Base-by-base conservation (phyloP, 805 yeast genomes). In the Torulaspora maleeae region DNA sequence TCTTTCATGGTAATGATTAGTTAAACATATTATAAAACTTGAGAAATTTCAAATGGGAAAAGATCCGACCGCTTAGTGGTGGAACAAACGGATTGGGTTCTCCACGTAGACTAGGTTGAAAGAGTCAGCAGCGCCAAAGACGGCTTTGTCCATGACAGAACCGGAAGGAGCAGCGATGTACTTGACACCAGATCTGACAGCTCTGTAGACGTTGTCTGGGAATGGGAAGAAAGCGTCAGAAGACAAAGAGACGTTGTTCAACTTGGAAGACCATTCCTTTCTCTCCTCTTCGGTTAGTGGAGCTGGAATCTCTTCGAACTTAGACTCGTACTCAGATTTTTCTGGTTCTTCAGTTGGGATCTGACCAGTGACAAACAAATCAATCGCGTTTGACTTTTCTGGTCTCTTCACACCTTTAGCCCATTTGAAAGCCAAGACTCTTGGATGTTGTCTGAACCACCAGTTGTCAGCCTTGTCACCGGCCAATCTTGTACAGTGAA, bases 171-270 rank as follows among this genome's bases (percentile, higher is more conserved):
- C 99, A 61, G 96, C 95, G 65, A 93, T 77, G 73, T 75, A 93
- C 70, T 87, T 88, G 59, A 90, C 99, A 68, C 99, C 99, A 15
- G 95, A 84, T 76, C 86, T 82, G 42, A 82, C 96, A 54, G 98
- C 98, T 70, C 99, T 82, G 80, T 91, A 89, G 58, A 93, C 96
- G 66, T 93, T 93, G 71, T 93, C 99, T 55, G 98, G 93, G 93
- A 93, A 93, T 72, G 99, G 99, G 95, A 93, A 93, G 81, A 93
- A 93, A 24, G 99, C 99, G 67, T 93, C 99, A 3, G 97, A 89
- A 13, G 96, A 84, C 58, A 90, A 76, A 10, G 98, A 89, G 46
- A 93, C 99, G 59, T 86, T 82, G 48, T 74, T 79, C 68, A 89
- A 77, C 73, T 89, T 80, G 51, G 72, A 59, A 54, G 84, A 71